These are phyloP conservation scores for Trichoderma sp. DNA, from an alignment of 2,329 filamentous ascomycete species.

Conservation along the genomic window DNA sequence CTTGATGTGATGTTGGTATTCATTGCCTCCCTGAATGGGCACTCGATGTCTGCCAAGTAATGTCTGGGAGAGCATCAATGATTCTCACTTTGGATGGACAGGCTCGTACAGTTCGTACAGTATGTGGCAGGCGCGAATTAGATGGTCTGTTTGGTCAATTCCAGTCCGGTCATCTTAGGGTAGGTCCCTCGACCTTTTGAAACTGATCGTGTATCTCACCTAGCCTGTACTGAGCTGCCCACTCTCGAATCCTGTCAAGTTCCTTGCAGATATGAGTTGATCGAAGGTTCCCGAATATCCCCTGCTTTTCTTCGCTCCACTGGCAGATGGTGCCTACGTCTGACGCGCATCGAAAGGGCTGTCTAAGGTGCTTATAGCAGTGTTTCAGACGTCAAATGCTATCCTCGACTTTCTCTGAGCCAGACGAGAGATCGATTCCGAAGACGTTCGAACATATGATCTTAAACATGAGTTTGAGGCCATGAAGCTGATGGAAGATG, in stretches of 20 bases:
- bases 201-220: conserved; percentile 29
- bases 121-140: too few species aligned
- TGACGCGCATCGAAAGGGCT: conserved; percentile 56
- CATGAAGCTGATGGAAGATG: conserved; percentile 58
- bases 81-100: too few species aligned
- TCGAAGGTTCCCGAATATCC: conserved; percentile 56
- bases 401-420: conserved; percentile 48
- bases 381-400: conserved; percentile 46
- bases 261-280: conserved; percentile 57
- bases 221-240: conserved; percentile 45
- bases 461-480: conserved; percentile 51
- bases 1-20: too few species aligned
- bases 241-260: conserved; percentile 53
- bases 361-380: conserved; percentile 57
- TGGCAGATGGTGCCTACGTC: conserved; percentile 58
- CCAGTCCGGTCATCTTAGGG: conserved; percentile 21
- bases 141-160: neutral
- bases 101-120: too few species aligned
- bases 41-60: too few species aligned
- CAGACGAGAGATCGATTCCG: conserved; percentile 43
- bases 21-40: too few species aligned
- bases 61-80: too few species aligned
- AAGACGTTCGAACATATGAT: conserved; percentile 54
- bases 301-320: conserved; percentile 47
- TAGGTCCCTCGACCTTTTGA: conserved; percentile 29